phyloP scores from a whole-genome alignment of 164 flowering plant species.

The Umbellularia californica region DNA sequence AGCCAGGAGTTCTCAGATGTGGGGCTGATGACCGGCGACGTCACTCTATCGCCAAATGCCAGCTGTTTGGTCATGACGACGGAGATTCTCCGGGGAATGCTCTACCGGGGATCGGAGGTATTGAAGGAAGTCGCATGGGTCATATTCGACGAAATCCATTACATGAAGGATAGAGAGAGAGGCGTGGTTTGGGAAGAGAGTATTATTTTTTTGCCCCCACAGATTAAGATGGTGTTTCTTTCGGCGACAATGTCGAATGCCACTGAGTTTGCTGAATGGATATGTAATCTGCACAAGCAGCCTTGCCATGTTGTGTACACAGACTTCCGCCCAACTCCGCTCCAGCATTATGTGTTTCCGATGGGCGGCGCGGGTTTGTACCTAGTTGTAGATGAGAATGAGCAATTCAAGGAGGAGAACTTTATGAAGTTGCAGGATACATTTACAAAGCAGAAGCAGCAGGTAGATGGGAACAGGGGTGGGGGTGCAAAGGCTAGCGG shows the following conservation, averaged over 20 bases:
- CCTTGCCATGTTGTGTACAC: slow-evolving; percentile 99
- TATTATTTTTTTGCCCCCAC: slow-evolving; percentile 88
- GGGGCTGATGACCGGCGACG: slow-evolving; percentile 98
- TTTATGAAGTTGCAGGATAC: slow-evolving; percentile 83
- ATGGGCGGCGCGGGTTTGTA: slow-evolving; percentile 83
- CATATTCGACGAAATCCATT: slow-evolving; percentile 91
- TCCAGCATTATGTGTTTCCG: slow-evolving; percentile 97
- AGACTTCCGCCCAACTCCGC: slow-evolving; percentile 93
- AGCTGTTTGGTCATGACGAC: slow-evolving; percentile 97
- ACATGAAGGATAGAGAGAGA: slow-evolving; percentile 94
- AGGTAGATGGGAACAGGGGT: slow-evolving; percentile 34
- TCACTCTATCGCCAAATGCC: slow-evolving; percentile 87
- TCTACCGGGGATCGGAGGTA: slow-evolving; percentile 91
- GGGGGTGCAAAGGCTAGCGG: slow-evolving; percentile 55
- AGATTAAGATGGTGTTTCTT: slow-evolving; percentile 93
- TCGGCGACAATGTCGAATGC: slow-evolving; percentile 99
- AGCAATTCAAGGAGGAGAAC: slow-evolving; percentile 89
- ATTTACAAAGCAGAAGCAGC: slow-evolving; percentile 51
- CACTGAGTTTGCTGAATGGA: slow-evolving; percentile 99
- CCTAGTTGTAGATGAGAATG: slow-evolving; percentile 93
- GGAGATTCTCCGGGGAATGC: slow-evolving; percentile 93
- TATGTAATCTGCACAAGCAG: slow-evolving; percentile 87
- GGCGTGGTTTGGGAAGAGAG: slow-evolving; percentile 99
- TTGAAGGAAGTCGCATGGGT: slow-evolving; percentile 98
- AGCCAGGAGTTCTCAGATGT: slow-evolving; percentile 88